Percentiles rank a stretch among this genome's conserved stretches.
These are phyloP conservation scores for Chloris gayana DNA, from an alignment of 176 grass and related monocot species.

Conservation along the genomic window DNA sequence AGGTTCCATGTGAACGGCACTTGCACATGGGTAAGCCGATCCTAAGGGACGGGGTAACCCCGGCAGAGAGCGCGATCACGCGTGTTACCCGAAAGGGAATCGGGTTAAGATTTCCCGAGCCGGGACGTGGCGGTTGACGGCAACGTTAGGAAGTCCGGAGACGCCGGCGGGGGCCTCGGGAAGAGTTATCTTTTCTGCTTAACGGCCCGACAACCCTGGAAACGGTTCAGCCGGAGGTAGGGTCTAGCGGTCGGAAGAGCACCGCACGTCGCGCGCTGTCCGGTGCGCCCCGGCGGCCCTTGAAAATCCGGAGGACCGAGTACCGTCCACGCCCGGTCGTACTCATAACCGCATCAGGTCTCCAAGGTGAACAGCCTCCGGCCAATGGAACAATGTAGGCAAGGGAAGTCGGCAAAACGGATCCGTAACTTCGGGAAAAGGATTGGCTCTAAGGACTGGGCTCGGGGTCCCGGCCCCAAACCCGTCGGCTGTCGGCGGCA, in stretches of 20 bases:
- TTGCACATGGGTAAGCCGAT: conserved; percentile 70
- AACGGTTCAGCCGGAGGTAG: conserved; percentile 68
- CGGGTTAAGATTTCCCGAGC: conserved; percentile 60
- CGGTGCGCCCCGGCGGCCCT: conserved; percentile 38
- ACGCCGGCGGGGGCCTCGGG: conserved; percentile 65
- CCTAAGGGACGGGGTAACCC: conserved; percentile 31
- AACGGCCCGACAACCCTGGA: conserved; percentile 67
- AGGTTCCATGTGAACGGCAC: conserved; percentile 83
- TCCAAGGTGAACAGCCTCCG: conserved; percentile 74
- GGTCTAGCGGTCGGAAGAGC: conserved; percentile 65
- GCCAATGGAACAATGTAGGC: conserved; percentile 76
- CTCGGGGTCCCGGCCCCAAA: conserved; percentile 49
- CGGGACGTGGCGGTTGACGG: conserved; percentile 61
- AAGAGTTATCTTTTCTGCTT: conserved; percentile 84
- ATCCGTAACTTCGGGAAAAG: conserved; percentile 78
- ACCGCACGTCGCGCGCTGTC: conserved; percentile 60
- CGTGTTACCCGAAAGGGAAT: conserved; percentile 52
- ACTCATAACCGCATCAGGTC: conserved; percentile 84
- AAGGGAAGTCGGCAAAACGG: conserved; percentile 80
- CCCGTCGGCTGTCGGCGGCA: neutral
- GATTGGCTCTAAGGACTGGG: conserved; percentile 76
- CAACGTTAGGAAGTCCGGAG: conserved; percentile 69
- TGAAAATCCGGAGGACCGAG: conserved; percentile 40
- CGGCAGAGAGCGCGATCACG: neutral
- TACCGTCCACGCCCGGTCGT: conserved; percentile 52